These are phyloP conservation scores for Pestalotiopsis sp. DNA, from an alignment of 2,329 filamentous ascomycete genomes.

Conservation along the genomic window DNA sequence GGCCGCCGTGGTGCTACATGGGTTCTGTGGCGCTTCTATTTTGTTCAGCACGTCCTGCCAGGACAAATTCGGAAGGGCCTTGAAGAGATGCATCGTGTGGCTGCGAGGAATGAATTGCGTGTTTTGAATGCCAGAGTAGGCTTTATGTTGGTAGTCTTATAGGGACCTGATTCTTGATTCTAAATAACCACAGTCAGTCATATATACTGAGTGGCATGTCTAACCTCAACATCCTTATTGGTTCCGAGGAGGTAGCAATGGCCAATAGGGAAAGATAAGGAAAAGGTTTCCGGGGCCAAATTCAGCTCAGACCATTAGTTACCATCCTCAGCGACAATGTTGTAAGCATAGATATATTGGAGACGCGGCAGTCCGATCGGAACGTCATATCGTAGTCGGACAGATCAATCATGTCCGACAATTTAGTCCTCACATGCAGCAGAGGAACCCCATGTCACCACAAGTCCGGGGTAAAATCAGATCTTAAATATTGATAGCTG, in stretches of 20 bases:
- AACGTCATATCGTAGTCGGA: background rate
- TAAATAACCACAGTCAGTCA: no score
- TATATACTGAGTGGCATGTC: no score
- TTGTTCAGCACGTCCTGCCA: background rate
- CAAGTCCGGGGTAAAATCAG: background rate
- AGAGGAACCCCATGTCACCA: background rate
- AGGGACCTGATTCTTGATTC: background rate
- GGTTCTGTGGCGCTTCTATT: background rate
- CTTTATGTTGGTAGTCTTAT: background rate
- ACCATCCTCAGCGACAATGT: background rate
- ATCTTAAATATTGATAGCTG: background rate
- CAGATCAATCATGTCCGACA: background rate
- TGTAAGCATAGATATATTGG: background rate
- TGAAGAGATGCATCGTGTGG: background rate
- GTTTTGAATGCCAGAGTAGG: background rate
- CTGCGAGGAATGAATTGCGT: background rate
- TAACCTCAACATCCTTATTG: no score
- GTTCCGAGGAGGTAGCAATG: no score
- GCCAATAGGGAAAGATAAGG: no score
- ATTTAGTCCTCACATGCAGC: background rate
- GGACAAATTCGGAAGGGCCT: background rate
- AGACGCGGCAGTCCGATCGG: background rate
- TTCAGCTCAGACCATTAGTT: no score
- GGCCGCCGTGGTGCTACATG: background rate
- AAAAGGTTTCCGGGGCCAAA: no score